Evolutionary conservation across 345 rosid genomes (phyloP).

Genomic region (Geranium rotundifolium): DNA sequence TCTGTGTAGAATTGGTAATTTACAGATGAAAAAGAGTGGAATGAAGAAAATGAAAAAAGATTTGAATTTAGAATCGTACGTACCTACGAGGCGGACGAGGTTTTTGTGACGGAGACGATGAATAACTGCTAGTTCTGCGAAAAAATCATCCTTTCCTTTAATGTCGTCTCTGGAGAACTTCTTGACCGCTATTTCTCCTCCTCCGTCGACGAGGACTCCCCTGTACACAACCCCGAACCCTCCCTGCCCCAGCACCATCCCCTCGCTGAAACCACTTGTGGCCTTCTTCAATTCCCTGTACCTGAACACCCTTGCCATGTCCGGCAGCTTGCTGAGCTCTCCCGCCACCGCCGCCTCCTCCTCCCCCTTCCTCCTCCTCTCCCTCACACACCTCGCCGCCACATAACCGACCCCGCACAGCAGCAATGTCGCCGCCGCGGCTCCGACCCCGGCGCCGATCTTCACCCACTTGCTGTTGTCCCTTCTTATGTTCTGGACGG

Average conservation of each 20-base stretch:
- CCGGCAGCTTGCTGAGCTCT: constrained; percentile 23
- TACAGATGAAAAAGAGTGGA: too few species aligned
- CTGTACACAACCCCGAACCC: constrained; percentile 40
- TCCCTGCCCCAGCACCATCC: constrained; percentile 37
- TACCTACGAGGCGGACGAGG: constrained; percentile 39
- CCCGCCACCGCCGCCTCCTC: constrained; percentile 5
- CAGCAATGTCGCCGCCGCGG: constrained; percentile 1
- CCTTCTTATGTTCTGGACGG: constrained; percentile 14
- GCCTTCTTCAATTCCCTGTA: constrained; percentile 30
- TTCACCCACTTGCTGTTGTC: not conserved
- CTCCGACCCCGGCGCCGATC: constrained; percentile 16
- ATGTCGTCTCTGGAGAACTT: constrained; percentile 35
- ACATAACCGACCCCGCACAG: not conserved
- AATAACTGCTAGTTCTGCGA: constrained; percentile 41
- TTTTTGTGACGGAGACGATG: constrained; percentile 40
- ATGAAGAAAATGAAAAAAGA: not conserved
- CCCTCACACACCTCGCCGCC: not conserved
- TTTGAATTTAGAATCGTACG: too few species aligned
- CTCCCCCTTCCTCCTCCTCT: constrained; percentile 2
- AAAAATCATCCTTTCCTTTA: constrained; percentile 38
- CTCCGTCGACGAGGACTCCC: constrained; percentile 11
- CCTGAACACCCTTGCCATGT: constrained; percentile 29
- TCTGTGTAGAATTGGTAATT: too few species aligned
- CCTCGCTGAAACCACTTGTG: constrained; percentile 23
- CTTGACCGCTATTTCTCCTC: constrained; percentile 32